Percentiles rank a stretch among this genome's conserved stretches.
Conservation (phyloP, 306 rosid genomes). For the Abrus precatorius region DNA sequence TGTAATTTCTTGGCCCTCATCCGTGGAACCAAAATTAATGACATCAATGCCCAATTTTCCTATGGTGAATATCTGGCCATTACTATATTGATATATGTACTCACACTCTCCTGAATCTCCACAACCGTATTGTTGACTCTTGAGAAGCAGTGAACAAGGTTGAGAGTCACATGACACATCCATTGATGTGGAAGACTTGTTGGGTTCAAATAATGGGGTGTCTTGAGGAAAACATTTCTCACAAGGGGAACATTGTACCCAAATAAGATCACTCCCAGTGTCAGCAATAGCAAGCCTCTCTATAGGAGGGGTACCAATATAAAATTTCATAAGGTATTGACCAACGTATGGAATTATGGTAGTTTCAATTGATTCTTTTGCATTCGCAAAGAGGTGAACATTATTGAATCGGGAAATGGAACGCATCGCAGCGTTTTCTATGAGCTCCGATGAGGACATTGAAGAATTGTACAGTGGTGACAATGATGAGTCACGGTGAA, state of each 20-base stretch:
- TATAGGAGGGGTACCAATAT: slow-evolving; percentile 45
- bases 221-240: background rate
- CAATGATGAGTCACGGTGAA: slow-evolving; percentile 35
- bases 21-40: slow-evolving; percentile 1
- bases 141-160: background rate
- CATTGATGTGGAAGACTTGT: slow-evolving; percentile 27
- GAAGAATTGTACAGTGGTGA: slow-evolving; percentile 43
- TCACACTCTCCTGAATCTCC: background rate
- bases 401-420: slow-evolving; percentile 2
- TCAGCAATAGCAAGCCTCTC: slow-evolving; percentile 42
- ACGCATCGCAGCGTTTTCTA: background rate
- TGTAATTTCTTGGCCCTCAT: background rate
- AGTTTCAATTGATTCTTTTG: background rate
- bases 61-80: background rate
- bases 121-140: background rate
- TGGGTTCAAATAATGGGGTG: slow-evolving; percentile 22
- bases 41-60: slow-evolving; percentile 36
- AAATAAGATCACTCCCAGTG: slow-evolving; percentile 49
- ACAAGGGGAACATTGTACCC: slow-evolving; percentile 53
- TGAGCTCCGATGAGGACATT: background rate
- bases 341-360: slow-evolving; percentile 2
- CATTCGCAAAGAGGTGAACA: background rate
- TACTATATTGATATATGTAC: slow-evolving; percentile 18
- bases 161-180: background rate
- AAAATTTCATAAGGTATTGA: slow-evolving; percentile 42